Base-by-base conservation (phyloP, 495 filamentous ascomycete species). In the Pyrenula massariospora region DNA sequence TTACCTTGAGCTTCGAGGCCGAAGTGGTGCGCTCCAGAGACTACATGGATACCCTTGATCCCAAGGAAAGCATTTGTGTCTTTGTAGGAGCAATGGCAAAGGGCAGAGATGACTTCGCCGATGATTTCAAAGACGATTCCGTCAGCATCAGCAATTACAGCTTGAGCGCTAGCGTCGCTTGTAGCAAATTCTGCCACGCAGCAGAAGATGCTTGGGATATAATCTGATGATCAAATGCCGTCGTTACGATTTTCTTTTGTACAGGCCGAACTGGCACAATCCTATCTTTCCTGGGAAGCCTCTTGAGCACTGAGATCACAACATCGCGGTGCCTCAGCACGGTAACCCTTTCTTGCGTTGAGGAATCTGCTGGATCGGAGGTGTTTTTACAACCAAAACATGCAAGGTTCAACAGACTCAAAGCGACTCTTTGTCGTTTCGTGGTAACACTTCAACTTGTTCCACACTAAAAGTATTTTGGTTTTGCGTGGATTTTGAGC, bases 21-120 rank as follows among this genome's bases (percentile, higher is more conserved):
- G 84, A 84, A 19, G 84, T 96, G 15, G 88, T 95, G 53, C 85
- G 89, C 25, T 88, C 91, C 25, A 77, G 84, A 63, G 91, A 96
- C 65, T 97, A 96, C 67, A 81, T 98, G 50, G 82, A 87, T 54
- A 80, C 77, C 3, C 75, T 98, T 0, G 81, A 74, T 2, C 75
- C 85, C 12, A 84, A 89, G 61, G 90, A 98, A 73, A 96, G 92
- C 71, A 84, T 96, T 24, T 95, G 91, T 64, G 92, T 98, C 57
- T 96, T 96, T 64, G 90, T 98, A 48, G 93, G 93, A 59, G 93
- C 93, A 56, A 97, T 98, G 91, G 93, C 93, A 57, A 97, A 95
- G 72, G 93, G 93, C 8, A 76, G 83, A 24, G 93, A 98, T 67
- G 89, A 93, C 70, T 98, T 98, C 66, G 93, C 93, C 53, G 93